Base-by-base conservation (phyloP, 352 stramenopile genomes). In the Thraustochytrium sp. region DNA sequence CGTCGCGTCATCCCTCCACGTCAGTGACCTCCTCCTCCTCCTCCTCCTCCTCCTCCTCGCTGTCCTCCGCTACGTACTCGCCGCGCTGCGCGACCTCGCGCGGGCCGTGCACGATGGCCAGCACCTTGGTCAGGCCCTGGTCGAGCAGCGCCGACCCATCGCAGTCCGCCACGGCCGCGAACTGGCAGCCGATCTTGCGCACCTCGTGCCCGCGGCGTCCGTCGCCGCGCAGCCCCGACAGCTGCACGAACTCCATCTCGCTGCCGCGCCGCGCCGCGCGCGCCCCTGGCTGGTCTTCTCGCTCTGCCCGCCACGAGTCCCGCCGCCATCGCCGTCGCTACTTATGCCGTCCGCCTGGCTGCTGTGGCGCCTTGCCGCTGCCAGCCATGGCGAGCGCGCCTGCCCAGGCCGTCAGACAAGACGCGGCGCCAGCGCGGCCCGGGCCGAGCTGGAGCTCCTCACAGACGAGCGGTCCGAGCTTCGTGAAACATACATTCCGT, bases 121-220 rank as follows among this genome's bases (percentile, higher is more conserved):
- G 86, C 34, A 96, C 90, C 82, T 96, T 95, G 75, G 92, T 96
- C 86, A 95, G 93, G 55, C 92, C 92, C 87, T 95, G 91, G 77
- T 95, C 90, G 59, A 92, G 90, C 85, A 95, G 95, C 29, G 90
- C 88, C 9, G 92, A 96, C 16, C 92, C 92, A 84, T 96, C 92
- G 51, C 93, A 91, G 73, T 91, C 90, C 85, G 89, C 89, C 85
- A 95, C 94, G 48, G 95, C 89, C 0, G 92, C 92, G 76, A 96
- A 92, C 29, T 89, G 89, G 82, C 89, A 91, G 84, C 91, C 90
- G 42, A 96, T 87, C 82, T 92, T 90, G 4, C 92, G 91, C 62
- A 94, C 89, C 62, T 96, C 92, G 31, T 95, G 87, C 23, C 89
- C 91, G 51, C 92, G 91, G 8, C 92, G 90, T 0, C 92, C 92